These are phyloP conservation scores for Kodamaea kaohsiungensis DNA, from an alignment of 805 yeast species.

Conservation along the genomic window DNA sequence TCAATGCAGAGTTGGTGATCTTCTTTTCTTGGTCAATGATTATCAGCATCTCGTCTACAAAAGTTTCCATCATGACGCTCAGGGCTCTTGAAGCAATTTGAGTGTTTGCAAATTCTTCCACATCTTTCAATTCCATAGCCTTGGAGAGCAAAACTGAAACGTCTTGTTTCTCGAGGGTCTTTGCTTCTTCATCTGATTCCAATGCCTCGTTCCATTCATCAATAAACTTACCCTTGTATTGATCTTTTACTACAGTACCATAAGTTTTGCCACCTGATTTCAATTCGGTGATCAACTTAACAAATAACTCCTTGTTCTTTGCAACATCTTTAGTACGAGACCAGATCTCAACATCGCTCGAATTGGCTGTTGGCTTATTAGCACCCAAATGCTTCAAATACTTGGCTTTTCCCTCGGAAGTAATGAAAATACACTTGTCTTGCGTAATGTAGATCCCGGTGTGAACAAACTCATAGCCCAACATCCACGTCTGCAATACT, in stretches of 20 bases:
- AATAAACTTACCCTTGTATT: conserved; percentile 79
- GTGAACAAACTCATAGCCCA: conserved; percentile 96
- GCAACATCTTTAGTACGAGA: conserved; percentile 79
- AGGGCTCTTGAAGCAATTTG: conserved; percentile 76
- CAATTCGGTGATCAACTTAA: conserved; percentile 52
- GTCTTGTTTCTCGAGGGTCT: conserved; percentile 15
- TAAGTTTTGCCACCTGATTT: conserved; percentile 44
- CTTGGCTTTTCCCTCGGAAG: conserved; percentile 83
- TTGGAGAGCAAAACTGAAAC: conserved; percentile 48
- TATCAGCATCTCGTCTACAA: conserved; percentile 85
- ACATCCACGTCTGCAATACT: conserved; percentile 83
- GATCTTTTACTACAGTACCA: conserved; percentile 76
- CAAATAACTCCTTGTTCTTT: conserved; percentile 67
- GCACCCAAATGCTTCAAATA: conserved; percentile 60
- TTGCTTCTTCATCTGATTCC: conserved; percentile 8
- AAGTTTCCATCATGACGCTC: conserved; percentile 73
- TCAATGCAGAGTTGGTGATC: conserved; percentile 68
- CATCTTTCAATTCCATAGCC: conserved; percentile 74
- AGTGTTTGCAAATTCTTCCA: conserved; percentile 65
- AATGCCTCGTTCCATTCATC: conserved; percentile 68
- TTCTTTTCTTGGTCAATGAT: conserved; percentile 84
- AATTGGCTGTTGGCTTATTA: conserved; percentile 37
- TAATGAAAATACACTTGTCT: conserved; percentile 62
- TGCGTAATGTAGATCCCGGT: conserved; percentile 69
- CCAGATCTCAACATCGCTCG: conserved; percentile 56